These are phyloP conservation scores for Amaranthus tricolor DNA, from an alignment of 179 eudicot genomes.

Conservation along the genomic window DNA sequence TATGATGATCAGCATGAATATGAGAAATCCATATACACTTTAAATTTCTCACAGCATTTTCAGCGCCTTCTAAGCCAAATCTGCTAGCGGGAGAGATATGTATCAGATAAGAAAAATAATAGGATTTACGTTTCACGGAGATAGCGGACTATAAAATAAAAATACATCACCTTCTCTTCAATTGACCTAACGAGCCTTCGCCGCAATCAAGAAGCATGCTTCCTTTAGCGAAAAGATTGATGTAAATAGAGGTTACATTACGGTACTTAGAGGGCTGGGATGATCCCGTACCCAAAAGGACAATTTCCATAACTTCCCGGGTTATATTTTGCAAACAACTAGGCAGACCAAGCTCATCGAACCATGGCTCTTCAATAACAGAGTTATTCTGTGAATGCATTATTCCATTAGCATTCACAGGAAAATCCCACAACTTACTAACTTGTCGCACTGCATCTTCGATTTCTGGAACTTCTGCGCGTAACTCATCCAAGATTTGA, in stretches of 20 bases:
- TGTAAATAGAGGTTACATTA: constrained; percentile 77
- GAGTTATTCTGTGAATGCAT: constrained; percentile 18
- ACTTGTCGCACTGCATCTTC: constrained; percentile 64
- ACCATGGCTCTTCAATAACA: constrained; percentile 69
- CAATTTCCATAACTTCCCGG: constrained; percentile 91
- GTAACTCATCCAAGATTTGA: constrained; percentile 54
- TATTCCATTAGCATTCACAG: constrained; percentile 21
- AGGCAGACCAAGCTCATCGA: constrained; percentile 58
- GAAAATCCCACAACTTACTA: constrained; percentile 42
- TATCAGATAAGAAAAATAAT: constrained; percentile 12
- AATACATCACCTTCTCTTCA: constrained; percentile 87
- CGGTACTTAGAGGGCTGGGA: constrained; percentile 97
- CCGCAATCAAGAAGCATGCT: constrained; percentile 90
- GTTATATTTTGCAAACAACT: constrained; percentile 72
- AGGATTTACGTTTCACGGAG: neutral
- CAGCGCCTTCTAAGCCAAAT: constrained; percentile 86
- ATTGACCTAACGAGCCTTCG: constrained; percentile 94
- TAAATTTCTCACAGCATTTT: constrained; percentile 65
- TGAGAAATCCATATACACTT: constrained; percentile 93
- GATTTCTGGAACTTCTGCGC: constrained; percentile 75
- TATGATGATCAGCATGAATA: constrained; percentile 98
- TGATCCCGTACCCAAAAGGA: constrained; percentile 96
- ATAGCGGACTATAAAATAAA: neutral
- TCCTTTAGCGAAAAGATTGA: constrained; percentile 89
- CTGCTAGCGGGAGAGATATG: constrained; percentile 32